Evolutionary conservation across 306 rosid species (phyloP).

Genomic region (Crotalaria pallida): DNA sequence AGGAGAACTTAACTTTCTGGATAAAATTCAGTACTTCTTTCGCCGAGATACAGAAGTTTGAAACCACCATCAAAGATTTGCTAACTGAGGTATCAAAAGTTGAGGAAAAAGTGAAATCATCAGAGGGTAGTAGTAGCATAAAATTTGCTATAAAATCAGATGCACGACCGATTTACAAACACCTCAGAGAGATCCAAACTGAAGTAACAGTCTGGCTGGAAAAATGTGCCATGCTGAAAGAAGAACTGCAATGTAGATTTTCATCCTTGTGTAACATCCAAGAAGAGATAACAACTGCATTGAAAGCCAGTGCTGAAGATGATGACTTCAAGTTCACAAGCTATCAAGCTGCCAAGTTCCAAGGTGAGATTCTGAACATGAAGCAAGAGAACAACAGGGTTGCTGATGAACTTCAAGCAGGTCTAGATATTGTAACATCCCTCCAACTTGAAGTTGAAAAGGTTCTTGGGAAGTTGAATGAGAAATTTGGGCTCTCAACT

Average conservation of each 20-base stretch:
- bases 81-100: conserved; percentile 49
- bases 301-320: conserved; percentile 82
- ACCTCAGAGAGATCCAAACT: conserved; percentile 72
- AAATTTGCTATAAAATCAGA: conserved; percentile 51
- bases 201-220: conserved; percentile 69
- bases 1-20: conserved; percentile 91
- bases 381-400: conserved; percentile 92
- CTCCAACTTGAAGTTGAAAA: conserved; percentile 66
- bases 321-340: conserved; percentile 86
- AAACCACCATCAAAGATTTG: conserved; percentile 61
- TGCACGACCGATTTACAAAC: conserved; percentile 75
- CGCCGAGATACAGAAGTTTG: conserved; percentile 66
- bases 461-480: conserved; percentile 55
- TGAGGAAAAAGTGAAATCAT: conserved; percentile 35
- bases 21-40: conserved; percentile 65
- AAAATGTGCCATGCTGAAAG: conserved; percentile 47
- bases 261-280: conserved; percentile 74
- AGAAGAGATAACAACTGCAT: conserved; percentile 73
- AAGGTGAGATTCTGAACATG: conserved; percentile 96
- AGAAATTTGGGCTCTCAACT: conserved; percentile 47
- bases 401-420: conserved; percentile 76
- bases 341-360: conserved; percentile 95
- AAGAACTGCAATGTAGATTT: conserved; percentile 62
- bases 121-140: conserved; percentile 37
- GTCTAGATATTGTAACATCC: conserved; percentile 51